Evolutionary conservation across 140 eudicot species (phyloP).

Genomic region (Senecio squalidus): DNA sequence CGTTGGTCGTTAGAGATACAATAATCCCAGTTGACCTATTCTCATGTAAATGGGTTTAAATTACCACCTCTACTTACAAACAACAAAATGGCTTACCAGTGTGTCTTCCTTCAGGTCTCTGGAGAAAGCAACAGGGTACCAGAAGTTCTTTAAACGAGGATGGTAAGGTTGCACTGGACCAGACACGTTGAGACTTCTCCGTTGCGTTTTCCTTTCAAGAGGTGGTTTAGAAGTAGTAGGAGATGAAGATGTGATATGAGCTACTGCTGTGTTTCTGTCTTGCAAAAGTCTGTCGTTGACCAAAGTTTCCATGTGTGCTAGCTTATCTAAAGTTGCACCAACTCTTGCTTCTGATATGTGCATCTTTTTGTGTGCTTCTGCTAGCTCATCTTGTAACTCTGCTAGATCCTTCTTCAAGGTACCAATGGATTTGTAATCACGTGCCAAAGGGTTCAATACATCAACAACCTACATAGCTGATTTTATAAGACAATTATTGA

Average conservation of each 20-base stretch:
- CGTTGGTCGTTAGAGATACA: not conserved
- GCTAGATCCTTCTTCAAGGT: slow-evolving; percentile 88
- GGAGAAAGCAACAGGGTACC: slow-evolving; percentile 98
- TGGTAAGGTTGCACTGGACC: slow-evolving; percentile 84
- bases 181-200: slow-evolving; percentile 68
- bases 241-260: slow-evolving; percentile 37
- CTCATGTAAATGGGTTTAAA: not conserved
- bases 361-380: slow-evolving; percentile 95
- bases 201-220: slow-evolving; percentile 38
- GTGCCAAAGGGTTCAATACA: slow-evolving; percentile 92
- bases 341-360: slow-evolving; percentile 97
- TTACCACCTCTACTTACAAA: no score
- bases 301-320: slow-evolving; percentile 91
- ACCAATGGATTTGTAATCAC: slow-evolving; percentile 95
- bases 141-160: slow-evolving; percentile 67
- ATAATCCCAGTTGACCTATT: not conserved
- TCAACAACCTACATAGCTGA: slow-evolving; percentile 70
- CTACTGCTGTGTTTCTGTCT: slow-evolving; percentile 49
- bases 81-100: slow-evolving; percentile 43
- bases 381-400: slow-evolving; percentile 78
- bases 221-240: slow-evolving; percentile 56
- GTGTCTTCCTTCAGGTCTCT: slow-evolving; percentile 86
- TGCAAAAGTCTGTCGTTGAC: slow-evolving; percentile 88
- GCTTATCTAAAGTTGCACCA: slow-evolving; percentile 80
- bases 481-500: not conserved